Conservation (phyloP, 768 basidiomycete species). For the Gloeopeniophorella convolvens region DNA sequence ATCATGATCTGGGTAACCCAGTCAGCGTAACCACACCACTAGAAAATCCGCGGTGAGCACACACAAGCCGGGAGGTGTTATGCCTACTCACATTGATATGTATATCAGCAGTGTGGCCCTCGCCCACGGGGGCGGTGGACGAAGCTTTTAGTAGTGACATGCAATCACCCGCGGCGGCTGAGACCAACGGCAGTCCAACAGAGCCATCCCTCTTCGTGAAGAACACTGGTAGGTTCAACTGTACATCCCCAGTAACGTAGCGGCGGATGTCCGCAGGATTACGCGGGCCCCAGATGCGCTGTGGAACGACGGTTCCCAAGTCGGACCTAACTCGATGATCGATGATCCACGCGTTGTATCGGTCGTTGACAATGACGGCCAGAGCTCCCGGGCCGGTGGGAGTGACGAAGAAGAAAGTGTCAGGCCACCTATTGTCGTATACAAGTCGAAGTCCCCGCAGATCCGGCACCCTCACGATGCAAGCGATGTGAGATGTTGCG, state of each 20-base stretch:
- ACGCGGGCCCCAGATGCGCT: constrained; percentile 4
- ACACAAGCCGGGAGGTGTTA: no score
- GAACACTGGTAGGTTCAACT: constrained; percentile 7
- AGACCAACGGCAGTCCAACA: background rate
- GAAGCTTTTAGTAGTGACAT: background rate
- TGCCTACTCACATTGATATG: constrained; percentile 13
- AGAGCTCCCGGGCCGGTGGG: background rate
- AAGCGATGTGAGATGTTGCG: background rate
- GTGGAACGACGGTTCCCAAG: constrained; percentile 8
- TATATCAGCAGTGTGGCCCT: background rate
- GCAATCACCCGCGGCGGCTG: background rate
- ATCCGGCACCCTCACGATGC: background rate
- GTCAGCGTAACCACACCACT: constrained; percentile 2
- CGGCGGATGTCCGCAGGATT: background rate
- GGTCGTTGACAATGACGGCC: background rate
- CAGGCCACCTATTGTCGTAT: no score
- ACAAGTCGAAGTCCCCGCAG: no score
- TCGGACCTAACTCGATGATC: background rate
- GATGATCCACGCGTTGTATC: background rate
- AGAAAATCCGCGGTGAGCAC: background rate
- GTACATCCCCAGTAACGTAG: background rate
- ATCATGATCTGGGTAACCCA: constrained; percentile 10
- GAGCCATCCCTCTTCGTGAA: background rate
- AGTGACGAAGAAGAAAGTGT: constrained; percentile 1
- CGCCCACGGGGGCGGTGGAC: background rate